These are phyloP conservation scores for Globisporangium sylvaticum DNA, from an alignment of 352 stramenopile species.

Conservation along the genomic window DNA sequence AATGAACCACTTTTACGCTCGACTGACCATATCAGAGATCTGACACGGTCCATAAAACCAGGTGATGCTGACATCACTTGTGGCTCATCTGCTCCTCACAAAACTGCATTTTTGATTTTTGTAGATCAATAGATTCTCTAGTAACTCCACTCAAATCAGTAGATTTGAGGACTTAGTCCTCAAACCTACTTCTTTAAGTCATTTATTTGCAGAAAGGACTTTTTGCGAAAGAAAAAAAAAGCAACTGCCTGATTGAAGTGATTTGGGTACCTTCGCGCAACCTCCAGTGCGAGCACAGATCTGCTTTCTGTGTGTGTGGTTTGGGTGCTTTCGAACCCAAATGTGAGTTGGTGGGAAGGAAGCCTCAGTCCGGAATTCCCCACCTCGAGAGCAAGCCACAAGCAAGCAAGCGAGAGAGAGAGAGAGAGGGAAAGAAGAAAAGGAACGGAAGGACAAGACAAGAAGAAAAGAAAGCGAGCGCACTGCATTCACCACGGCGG, in stretches of 20 bases:
- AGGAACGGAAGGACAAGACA: constrained; percentile 4
- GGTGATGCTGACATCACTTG: not conserved
- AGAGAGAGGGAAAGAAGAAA: not conserved
- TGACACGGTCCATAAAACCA: not conserved
- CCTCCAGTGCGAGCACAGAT: not conserved
- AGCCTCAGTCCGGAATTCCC: not conserved
- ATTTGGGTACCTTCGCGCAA: not conserved
- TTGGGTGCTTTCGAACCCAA: not conserved
- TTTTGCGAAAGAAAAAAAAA: no score
- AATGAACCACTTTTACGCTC: not conserved
- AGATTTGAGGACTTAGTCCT: no score
- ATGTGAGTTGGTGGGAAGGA: not conserved
- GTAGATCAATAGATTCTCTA: no score
- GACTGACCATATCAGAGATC: not conserved
- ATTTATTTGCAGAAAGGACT: no score
- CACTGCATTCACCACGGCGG: constrained; percentile 1
- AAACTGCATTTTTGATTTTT: not conserved
- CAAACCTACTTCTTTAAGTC: no score
- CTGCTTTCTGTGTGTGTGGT: not conserved
- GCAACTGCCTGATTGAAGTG: not conserved
- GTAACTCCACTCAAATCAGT: no score
- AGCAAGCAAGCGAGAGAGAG: not conserved
- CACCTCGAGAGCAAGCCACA: not conserved
- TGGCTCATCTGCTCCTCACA: not conserved
- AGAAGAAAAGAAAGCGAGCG: not conserved